A percentile compares a stretch with the other conserved stretches of the same genome.
Conservation (phyloP, 768 basidiomycete genomes). For the Lepiota brunneoincarnata region DNA sequence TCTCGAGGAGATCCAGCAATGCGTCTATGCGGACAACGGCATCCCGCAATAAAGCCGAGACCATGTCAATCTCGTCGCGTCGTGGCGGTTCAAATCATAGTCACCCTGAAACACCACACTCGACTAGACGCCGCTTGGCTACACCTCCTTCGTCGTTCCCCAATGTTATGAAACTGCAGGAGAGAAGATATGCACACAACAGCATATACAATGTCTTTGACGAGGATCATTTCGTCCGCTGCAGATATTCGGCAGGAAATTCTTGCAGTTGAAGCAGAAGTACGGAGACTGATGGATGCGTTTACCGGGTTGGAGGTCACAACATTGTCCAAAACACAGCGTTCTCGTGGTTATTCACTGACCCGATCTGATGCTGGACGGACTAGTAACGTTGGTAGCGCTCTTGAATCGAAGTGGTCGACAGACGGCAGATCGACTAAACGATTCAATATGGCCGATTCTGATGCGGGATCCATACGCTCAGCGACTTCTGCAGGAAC, state of each 20-base stretch:
- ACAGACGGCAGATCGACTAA: conserved; percentile 32
- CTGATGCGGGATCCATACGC: conserved; percentile 49
- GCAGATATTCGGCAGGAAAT: conserved; percentile 68
- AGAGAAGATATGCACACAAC: conserved; percentile 32
- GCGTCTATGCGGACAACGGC: conserved; percentile 44
- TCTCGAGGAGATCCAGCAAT: conserved; percentile 50
- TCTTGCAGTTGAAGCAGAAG: conserved; percentile 66
- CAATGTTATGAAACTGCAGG: conserved; percentile 32
- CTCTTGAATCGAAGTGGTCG: conserved; percentile 1
- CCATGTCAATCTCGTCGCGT: conserved; percentile 43
- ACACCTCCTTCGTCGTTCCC: conserved; percentile 63
- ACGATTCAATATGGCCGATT: conserved; percentile 39
- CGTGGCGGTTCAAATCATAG: conserved; percentile 41
- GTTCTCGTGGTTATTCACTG: conserved; percentile 22
- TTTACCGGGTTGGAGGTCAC: conserved; percentile 78
- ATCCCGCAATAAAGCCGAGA: conserved; percentile 35
- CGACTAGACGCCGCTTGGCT: conserved; percentile 28
- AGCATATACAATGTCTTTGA: conserved; percentile 43
- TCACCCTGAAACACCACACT: conserved; percentile 50
- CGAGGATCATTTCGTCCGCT: conserved; percentile 56
- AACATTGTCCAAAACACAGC: conserved; percentile 51
- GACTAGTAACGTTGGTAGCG: conserved; percentile 11
- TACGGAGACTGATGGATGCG: conserved; percentile 68
- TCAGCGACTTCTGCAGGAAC: conserved; percentile 52
- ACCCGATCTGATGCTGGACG: conserved; percentile 15